phyloP scores from a whole-genome alignment of 164 flowering plant genomes.

The Hamamelis virginiana region DNA sequence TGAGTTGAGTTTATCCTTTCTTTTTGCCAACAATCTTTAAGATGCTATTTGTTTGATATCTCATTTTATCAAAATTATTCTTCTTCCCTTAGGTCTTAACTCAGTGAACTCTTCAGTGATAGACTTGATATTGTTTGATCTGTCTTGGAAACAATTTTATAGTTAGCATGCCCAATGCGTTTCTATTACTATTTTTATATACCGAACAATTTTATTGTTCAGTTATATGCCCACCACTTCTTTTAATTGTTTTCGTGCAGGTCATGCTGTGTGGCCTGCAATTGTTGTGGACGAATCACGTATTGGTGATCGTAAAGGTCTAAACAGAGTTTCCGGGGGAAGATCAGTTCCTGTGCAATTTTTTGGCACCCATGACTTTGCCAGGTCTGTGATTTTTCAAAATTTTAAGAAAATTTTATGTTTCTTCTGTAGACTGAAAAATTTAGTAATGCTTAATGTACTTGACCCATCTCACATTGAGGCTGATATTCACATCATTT shows the following conservation, averaged over 20 bases:
- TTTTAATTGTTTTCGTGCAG: constrained; percentile 34
- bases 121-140: neutral
- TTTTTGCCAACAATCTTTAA: too few species aligned
- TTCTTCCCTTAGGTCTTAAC: neutral
- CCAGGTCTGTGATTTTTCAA: constrained; percentile 51
- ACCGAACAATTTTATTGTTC: neutral
- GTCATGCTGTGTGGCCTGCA: constrained; percentile 98
- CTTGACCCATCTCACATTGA: neutral
- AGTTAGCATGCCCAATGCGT: neutral
- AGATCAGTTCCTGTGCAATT: constrained; percentile 85
- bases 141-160: neutral
- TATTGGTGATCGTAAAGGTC: constrained; percentile 43
- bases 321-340: constrained; percentile 44
- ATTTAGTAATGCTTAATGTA: neutral
- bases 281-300: constrained; percentile 69
- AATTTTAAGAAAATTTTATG: constrained; percentile 3
- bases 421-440: neutral
- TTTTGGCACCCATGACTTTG: constrained; percentile 98
- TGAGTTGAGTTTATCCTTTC: too few species aligned
- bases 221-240: constrained; percentile 4
- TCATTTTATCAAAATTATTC: too few species aligned
- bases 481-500: constrained; percentile 1
- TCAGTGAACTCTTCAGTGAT: neutral
- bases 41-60: too few species aligned
- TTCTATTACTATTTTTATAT: neutral